Percentiles rank a stretch among this genome's conserved stretches.
These are phyloP conservation scores for Rhizophora apiculata DNA, from an alignment of 345 rosid genomes.

Conservation along the genomic window DNA sequence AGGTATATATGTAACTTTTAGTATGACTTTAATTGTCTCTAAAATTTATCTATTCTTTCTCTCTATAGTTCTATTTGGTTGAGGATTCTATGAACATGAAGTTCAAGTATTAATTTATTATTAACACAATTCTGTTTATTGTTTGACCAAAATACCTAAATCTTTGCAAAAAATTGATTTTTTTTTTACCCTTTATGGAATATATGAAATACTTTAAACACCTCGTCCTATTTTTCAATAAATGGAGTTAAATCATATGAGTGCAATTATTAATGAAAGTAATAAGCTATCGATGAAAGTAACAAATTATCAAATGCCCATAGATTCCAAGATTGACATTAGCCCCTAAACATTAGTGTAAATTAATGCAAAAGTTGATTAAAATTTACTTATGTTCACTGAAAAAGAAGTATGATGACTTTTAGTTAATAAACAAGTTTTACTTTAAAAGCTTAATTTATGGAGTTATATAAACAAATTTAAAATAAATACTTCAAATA, in stretches of 20 bases:
- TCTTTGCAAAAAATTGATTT: background rate
- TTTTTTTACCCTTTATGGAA: background rate
- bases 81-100: background rate
- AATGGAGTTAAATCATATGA: too few species aligned
- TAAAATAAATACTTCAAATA: background rate
- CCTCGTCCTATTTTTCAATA: background rate
- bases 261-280: too few species aligned
- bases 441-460: background rate
- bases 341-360: background rate
- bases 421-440: background rate
- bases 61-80: background rate
- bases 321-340: too few species aligned
- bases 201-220: background rate
- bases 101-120: background rate
- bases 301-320: background rate
- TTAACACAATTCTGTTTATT: background rate
- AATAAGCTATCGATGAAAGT: background rate
- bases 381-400: background rate
- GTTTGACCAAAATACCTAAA: background rate
- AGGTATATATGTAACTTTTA: background rate
- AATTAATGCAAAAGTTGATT: background rate
- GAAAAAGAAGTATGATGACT: background rate
- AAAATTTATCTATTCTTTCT: too few species aligned
- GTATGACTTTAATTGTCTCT: too few species aligned
- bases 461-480: background rate